Conservation (phyloP, 371 early-diverging fungal genomes). For the Saksenaea oblongispora region DNA sequence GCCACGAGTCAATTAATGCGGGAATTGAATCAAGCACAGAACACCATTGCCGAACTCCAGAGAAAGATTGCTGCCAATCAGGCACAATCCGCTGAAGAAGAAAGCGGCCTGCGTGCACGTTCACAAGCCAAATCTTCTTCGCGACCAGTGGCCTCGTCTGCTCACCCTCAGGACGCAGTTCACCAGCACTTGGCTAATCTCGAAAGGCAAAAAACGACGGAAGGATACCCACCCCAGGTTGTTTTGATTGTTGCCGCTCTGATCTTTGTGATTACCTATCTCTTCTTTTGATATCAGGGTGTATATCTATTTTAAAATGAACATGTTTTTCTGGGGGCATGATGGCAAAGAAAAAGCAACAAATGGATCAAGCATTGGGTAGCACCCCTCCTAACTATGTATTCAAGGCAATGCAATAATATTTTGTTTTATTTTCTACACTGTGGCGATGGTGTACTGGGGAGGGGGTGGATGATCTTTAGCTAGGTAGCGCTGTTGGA, state of each 20-base stretch:
- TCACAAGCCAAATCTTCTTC: neutral
- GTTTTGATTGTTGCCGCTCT: slow-evolving; percentile 1
- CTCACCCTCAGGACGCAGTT: neutral
- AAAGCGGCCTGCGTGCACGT: neutral
- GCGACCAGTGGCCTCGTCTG: neutral
- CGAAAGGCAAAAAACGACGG: neutral
- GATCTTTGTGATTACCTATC: slow-evolving; percentile 9
- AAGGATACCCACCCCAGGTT: slow-evolving; percentile 15
- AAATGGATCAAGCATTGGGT: neutral
- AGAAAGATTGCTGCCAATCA: neutral
- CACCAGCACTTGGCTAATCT: slow-evolving; percentile 2
- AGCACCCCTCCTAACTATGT: neutral
- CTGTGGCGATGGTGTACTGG: neutral
- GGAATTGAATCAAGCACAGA: neutral
- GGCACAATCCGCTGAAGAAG: neutral
- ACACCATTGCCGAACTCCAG: neutral
- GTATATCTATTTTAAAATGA: neutral
- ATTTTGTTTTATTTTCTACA: too few species aligned
- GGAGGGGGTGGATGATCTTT: neutral
- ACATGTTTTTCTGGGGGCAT: neutral
- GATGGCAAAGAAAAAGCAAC: neutral
- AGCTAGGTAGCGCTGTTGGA: neutral
- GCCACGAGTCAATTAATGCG: neutral
- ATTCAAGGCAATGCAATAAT: too few species aligned
- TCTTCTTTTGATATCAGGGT: slow-evolving; percentile 1